Percentiles rank a stretch among this genome's conserved stretches.
Evolutionary conservation across 805 yeast species (phyloP).

Genomic region (Kurtzmaniella fragi): DNA sequence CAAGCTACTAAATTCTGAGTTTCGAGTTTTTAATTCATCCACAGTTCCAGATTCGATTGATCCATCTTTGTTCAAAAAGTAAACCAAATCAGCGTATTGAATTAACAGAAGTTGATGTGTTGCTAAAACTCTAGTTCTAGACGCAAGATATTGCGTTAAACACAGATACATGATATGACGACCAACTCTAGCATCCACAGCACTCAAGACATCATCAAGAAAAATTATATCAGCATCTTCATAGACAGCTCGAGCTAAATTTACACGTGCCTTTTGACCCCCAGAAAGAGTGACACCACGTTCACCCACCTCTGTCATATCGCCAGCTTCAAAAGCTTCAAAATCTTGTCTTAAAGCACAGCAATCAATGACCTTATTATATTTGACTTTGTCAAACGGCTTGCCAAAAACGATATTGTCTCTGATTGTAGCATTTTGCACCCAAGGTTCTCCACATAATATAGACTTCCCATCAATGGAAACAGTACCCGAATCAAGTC

Average conservation of each 20-base stretch:
- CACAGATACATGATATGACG: conserved; percentile 30
- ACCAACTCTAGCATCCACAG: conserved; percentile 36
- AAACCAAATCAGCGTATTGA: conserved; percentile 25
- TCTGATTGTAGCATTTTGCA: conserved; percentile 29
- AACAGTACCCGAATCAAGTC: conserved; percentile 22
- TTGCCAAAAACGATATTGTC: conserved; percentile 29
- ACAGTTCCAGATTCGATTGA: conserved; percentile 24
- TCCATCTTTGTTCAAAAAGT: conserved; percentile 29
- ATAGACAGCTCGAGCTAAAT: conserved; percentile 33
- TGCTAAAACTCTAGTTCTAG: conserved; percentile 30
- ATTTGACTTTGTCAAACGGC: conserved; percentile 16
- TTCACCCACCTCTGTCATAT: conserved; percentile 33
- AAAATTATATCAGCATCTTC: conserved; percentile 24
- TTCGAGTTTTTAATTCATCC: conserved; percentile 18
- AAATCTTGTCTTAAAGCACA: conserved; percentile 29
- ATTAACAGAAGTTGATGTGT: conserved; percentile 33
- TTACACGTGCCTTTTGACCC: conserved; percentile 34
- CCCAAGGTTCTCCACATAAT: conserved; percentile 33
- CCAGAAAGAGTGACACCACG: conserved; percentile 34
- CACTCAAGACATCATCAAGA: conserved; percentile 31
- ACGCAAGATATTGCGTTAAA: conserved; percentile 20
- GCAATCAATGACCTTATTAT: conserved; percentile 21
- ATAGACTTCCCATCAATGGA: conserved; percentile 24
- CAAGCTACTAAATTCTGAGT: conserved; percentile 22
- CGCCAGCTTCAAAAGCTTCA: conserved; percentile 29